Conservation (phyloP, 2,329 filamentous ascomycete species). For the Fusarium zealandicum region DNA sequence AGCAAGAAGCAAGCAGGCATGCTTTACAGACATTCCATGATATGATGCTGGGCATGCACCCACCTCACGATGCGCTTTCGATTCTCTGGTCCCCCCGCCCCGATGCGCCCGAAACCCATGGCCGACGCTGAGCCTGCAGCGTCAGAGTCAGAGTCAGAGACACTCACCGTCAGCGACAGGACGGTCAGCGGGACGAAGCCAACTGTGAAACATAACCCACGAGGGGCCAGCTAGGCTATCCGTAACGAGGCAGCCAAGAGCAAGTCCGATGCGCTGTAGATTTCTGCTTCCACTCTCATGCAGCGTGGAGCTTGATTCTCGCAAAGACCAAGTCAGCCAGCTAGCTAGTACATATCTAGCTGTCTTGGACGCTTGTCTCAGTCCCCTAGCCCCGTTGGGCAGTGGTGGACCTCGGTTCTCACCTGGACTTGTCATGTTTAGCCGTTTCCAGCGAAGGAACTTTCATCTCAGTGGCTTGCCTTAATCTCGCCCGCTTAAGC, state of each 20-base stretch:
- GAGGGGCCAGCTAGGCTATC: too few species aligned
- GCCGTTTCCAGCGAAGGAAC: constrained; percentile 4
- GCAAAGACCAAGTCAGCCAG: background rate
- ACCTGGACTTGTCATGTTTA: constrained; percentile 8
- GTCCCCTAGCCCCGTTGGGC: too few species aligned
- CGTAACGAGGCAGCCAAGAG: too few species aligned
- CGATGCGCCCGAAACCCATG: background rate
- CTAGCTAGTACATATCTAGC: too few species aligned
- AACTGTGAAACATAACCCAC: too few species aligned
- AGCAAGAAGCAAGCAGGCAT: background rate
- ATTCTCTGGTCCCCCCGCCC: background rate
- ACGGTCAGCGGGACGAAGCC: too few species aligned
- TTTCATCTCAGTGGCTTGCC: constrained; percentile 27
- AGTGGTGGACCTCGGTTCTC: constrained; percentile 17
- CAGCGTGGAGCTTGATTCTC: background rate
- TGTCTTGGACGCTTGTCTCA: constrained; percentile 14
- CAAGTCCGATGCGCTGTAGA: constrained; percentile 3
- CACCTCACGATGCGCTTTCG: background rate
- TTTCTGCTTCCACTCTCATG: background rate
- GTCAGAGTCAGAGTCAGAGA: constrained; percentile 1
- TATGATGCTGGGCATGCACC: constrained; percentile 3
- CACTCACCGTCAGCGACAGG: background rate
- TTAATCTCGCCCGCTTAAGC: constrained; percentile 16
- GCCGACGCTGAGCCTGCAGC: background rate
- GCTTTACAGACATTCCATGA: constrained; percentile 1